A percentile compares a stretch with the other conserved stretches of the same genome.
Evolutionary conservation across 331 rosid genomes (phyloP).

Genomic region (Pyracantha coccinea): DNA sequence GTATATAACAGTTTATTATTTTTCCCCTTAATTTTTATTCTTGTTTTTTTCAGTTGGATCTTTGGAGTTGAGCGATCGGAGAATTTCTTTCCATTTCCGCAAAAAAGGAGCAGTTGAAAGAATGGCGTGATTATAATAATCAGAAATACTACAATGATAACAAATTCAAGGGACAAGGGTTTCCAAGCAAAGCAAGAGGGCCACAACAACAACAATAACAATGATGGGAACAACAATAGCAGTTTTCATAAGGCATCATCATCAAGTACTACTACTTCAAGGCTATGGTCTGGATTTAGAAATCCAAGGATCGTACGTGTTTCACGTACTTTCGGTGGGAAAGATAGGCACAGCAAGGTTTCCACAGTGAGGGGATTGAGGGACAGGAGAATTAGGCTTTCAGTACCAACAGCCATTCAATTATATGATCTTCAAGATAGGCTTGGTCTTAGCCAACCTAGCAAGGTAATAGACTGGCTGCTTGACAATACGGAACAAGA

Average conservation of each 20-base stretch:
- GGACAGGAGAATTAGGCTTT: constrained; percentile 79
- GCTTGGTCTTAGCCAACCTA: constrained; percentile 76
- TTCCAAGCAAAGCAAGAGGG: constrained; percentile 38
- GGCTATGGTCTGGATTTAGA: constrained; percentile 66
- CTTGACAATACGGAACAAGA: constrained; percentile 61
- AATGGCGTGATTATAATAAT: not conserved
- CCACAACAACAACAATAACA: not conserved
- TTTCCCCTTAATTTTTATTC: not conserved
- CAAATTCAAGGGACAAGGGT: constrained; percentile 43
- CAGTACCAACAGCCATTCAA: constrained; percentile 84
- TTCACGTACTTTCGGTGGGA: constrained; percentile 78
- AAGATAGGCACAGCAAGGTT: constrained; percentile 94
- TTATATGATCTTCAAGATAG: constrained; percentile 81
- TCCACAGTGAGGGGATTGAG: constrained; percentile 85
- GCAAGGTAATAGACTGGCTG: constrained; percentile 94
- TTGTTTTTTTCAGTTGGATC: not conserved
- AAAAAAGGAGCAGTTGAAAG: not conserved
- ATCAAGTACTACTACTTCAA: constrained; percentile 22
- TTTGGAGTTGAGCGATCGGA: not conserved
- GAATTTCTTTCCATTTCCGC: not conserved
- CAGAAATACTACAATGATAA: constrained; percentile 23
- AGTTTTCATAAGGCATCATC: constrained; percentile 13
- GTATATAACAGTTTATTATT: not conserved
- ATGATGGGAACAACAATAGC: constrained; percentile 1
- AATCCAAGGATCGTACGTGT: constrained; percentile 89